phyloP scores from a whole-genome alignment of 1,284 basidiomycete species.

The Moesziomyces globuligerus region DNA sequence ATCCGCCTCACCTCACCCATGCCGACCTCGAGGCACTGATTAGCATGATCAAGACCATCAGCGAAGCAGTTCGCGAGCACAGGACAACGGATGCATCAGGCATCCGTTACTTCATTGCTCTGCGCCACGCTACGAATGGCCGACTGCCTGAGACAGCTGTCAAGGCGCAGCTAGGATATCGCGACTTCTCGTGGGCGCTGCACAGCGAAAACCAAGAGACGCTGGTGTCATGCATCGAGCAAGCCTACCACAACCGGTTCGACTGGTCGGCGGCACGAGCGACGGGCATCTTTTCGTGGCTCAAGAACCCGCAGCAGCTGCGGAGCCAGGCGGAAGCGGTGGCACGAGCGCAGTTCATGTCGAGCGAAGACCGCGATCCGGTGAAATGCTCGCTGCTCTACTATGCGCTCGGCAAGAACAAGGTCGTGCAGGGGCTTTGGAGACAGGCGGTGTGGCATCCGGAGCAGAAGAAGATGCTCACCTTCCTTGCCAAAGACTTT shows the following conservation, averaged over 20 bases:
- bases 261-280: constrained; percentile 85
- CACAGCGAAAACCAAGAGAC: constrained; percentile 91
- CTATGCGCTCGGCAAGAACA: constrained; percentile 90
- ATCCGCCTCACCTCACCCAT: constrained; percentile 77
- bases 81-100: constrained; percentile 88
- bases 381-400: constrained; percentile 89
- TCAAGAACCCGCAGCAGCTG: constrained; percentile 75
- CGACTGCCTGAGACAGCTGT: not conserved
- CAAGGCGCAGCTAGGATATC: constrained; percentile 74
- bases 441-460: constrained; percentile 92
- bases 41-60: constrained; percentile 82
- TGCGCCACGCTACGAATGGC: constrained; percentile 33
- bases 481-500: constrained; percentile 93
- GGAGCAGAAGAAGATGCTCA: constrained; percentile 88
- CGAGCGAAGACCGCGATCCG: constrained; percentile 76
- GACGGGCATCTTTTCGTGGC: constrained; percentile 87
- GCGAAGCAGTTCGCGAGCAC: constrained; percentile 89
- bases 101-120: constrained; percentile 67
- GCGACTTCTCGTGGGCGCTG: constrained; percentile 94
- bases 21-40: constrained; percentile 83
- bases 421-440: constrained; percentile 93
- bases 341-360: constrained; percentile 90
- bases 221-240: constrained; percentile 76
- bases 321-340: constrained; percentile 81
- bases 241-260: constrained; percentile 83